A percentile compares a stretch with the other conserved stretches of the same genome.
phyloP scores from a whole-genome alignment of 257 asterid genomes.

The Solanum piurae region DNA sequence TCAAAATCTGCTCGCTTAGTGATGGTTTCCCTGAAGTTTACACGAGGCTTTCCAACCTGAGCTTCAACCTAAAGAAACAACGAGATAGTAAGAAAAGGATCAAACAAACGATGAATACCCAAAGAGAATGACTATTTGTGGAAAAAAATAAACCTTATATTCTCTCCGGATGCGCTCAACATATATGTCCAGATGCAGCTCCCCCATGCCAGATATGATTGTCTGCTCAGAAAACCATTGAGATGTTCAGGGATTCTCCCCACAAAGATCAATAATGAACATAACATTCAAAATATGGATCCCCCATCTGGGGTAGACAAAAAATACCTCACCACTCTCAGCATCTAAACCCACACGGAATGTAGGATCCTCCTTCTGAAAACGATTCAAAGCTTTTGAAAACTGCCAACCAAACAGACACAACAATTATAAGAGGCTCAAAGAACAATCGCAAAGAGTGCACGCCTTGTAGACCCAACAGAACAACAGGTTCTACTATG shows the following conservation, averaged over 20 bases:
- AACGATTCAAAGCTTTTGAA: conserved; percentile 97
- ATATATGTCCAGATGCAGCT: conserved; percentile 89
- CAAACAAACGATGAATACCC: neutral
- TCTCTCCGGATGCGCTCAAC: conserved; percentile 98
- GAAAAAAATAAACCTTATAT: conserved; percentile 54
- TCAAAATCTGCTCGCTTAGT: conserved; percentile 92
- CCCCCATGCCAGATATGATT: conserved; percentile 99
- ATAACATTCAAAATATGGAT: neutral
- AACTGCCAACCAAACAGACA: conserved; percentile 45
- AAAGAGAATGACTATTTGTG: neutral
- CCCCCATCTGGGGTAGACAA: neutral
- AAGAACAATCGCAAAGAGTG: neutral
- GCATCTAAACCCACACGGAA: conserved; percentile 95
- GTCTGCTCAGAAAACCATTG: conserved; percentile 54
- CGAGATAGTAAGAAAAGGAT: conserved; percentile 6
- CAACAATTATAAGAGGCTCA: neutral
- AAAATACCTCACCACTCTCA: conserved; percentile 84
- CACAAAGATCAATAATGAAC: neutral
- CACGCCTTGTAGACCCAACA: conserved; percentile 3
- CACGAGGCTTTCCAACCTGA: conserved; percentile 96
- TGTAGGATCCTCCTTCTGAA: conserved; percentile 96
- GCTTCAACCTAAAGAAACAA: conserved; percentile 71
- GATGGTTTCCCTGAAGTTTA: conserved; percentile 93
- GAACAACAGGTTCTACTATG: neutral
- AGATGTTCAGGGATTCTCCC: conserved; percentile 2